Evolutionary conservation across 805 yeast genomes (phyloP), one percentile per base, ranked within the genome.

Genomic region (Ogataea chonburiensis): DNA sequence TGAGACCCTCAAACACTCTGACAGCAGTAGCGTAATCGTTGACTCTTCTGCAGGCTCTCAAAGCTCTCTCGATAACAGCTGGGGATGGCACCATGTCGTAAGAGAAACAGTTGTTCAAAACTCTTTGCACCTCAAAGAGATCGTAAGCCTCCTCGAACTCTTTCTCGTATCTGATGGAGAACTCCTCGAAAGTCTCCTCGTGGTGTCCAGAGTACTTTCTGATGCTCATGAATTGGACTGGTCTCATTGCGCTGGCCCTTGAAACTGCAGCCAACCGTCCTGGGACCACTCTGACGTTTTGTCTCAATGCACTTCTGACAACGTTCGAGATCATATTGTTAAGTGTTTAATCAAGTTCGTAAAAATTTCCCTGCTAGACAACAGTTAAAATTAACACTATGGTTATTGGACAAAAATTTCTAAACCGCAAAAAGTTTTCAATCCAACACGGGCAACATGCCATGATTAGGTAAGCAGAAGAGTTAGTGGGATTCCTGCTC

Each of bases 61-160:
- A 75, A 31, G 98, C 98, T 69, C 84, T 86, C 70, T 86, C 96
- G 60, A 93, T 76, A 46, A 93, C 98, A 45, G 84, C 78, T 51
- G 98, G 98, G 19, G 98, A 91, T 52, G 98, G 98, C 39, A 93
- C 98, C 67, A 93, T 79, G 70, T 93, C 98, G 74, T 93, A 93
- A 11, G 98, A 86, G 74, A 93, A 93, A 68, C 95, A 88, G 73
- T 93, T 93, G 81, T 94, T 93, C 63, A 93, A 78, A 45, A 93
- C 89, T 75, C 98, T 86, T 72, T 81, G 88, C 42, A 84, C 91
- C 70, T 84, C 94, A 52, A 84, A 84, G 41, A 84, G 69, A 63
- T 84, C 94, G 65, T 85, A 84, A 31, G 95, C 95, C 63, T 84
- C 87, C 54, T 93, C 97, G 58, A 93, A 93, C 64, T 93, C 97